phyloP scores from a whole-genome alignment of 257 asterid genomes.

The Prunella vulgaris region DNA sequence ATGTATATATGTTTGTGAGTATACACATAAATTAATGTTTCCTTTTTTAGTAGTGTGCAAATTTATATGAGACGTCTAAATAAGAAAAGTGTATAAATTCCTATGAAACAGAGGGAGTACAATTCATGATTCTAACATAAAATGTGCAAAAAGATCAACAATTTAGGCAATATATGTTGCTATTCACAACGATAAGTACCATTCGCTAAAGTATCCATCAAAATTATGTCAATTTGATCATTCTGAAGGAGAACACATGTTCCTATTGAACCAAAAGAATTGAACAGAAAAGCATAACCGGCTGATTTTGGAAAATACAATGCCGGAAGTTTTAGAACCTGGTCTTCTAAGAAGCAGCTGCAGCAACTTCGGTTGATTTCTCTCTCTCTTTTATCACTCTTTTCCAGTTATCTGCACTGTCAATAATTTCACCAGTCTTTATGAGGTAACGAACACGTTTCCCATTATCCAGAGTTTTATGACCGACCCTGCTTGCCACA shows the following conservation, averaged over 20 bases:
- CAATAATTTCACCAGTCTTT: constrained; percentile 89
- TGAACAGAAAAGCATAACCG: not conserved
- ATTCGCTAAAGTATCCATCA: constrained; percentile 16
- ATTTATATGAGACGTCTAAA: too few relatives aligned
- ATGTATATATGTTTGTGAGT: too few relatives aligned
- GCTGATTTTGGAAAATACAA: constrained; percentile 5
- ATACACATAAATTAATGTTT: too few relatives aligned
- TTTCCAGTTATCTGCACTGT: constrained; percentile 91
- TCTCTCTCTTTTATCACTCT: constrained; percentile 49
- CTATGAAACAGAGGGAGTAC: too few relatives aligned
- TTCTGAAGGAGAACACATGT: not conserved
- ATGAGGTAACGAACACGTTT: constrained; percentile 83
- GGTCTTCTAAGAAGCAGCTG: constrained; percentile 50
- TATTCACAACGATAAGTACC: constrained; percentile 22
- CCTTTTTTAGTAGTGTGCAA: too few relatives aligned
- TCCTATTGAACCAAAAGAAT: constrained; percentile 11
- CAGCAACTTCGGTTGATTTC: constrained; percentile 47
- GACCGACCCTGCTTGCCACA: constrained; percentile 87
- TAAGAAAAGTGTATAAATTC: too few relatives aligned
- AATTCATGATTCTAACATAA: not conserved
- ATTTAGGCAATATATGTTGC: not conserved
- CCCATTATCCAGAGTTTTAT: constrained; percentile 75
- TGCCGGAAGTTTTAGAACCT: constrained; percentile 18
- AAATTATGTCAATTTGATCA: not conserved
- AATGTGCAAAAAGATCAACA: not conserved